A percentile compares a stretch with the other conserved stretches of the same genome.
These are phyloP conservation scores for Ettlia oleoabundans DNA, from an alignment of 139 green algal species.

Conservation along the genomic window DNA sequence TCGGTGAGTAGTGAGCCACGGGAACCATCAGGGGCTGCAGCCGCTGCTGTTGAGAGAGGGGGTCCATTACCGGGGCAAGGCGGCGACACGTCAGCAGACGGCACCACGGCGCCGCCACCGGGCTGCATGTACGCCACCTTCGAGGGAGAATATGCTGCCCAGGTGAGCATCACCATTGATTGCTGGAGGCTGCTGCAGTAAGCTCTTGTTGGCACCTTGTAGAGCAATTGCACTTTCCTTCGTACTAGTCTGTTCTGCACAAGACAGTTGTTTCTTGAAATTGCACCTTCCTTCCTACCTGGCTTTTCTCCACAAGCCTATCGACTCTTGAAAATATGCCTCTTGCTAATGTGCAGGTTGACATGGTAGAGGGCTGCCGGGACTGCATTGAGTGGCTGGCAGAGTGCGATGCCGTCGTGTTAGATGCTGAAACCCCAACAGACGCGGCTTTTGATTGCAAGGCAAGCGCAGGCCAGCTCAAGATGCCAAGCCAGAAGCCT, in stretches of 20 bases:
- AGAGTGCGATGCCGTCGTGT: slow-evolving; percentile 44
- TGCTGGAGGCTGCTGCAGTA: neutral
- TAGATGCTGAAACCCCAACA: neutral
- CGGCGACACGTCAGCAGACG: neutral
- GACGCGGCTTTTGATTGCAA: slow-evolving; percentile 37
- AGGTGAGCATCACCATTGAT: slow-evolving; percentile 1
- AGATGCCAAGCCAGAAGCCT: slow-evolving; percentile 41
- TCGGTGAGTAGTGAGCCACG: neutral
- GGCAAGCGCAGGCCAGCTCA: slow-evolving; percentile 25
- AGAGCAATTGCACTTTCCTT: no score
- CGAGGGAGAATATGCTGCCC: slow-evolving; percentile 10
- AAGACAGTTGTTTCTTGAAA: no score
- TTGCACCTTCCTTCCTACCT: no score
- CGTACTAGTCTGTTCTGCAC: neutral
- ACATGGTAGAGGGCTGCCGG: neutral
- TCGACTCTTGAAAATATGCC: neutral
- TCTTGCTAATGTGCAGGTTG: neutral
- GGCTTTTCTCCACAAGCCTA: neutral
- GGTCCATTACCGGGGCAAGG: neutral
- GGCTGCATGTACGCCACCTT: slow-evolving; percentile 55
- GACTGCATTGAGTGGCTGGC: slow-evolving; percentile 34
- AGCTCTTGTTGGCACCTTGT: neutral
- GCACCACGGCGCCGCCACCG: slow-evolving; percentile 43
- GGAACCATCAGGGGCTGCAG: neutral
- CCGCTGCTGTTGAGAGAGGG: neutral